Conservation (phyloP, 2,329 filamentous ascomycete species). For the Chaetomium globosum region DNA sequence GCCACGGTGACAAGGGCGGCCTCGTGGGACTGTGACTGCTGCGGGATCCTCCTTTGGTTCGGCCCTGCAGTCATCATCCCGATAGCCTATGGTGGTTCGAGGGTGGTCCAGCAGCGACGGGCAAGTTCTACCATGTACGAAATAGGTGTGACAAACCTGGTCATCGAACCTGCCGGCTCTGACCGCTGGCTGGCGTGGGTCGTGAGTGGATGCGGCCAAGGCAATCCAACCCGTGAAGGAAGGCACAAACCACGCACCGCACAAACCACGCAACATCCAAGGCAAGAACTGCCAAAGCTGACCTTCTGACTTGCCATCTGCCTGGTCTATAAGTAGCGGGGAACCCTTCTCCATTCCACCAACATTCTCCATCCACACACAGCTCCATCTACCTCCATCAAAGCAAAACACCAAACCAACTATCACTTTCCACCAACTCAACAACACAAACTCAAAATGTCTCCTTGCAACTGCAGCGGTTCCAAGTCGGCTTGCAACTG, state of each 20-base stretch:
- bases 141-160: conserved; percentile 1
- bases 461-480: conserved; percentile 33
- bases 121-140: background rate
- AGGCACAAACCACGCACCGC: conserved; percentile 28
- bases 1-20: background rate
- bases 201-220: conserved; percentile 16
- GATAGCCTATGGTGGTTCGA: too few relatives aligned
- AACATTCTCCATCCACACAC: conserved; percentile 1
- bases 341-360: background rate
- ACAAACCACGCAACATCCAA: conserved; percentile 32
- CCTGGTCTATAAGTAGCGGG: conserved; percentile 22
- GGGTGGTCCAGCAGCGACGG: background rate
- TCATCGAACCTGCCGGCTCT: background rate
- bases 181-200: conserved; percentile 1
- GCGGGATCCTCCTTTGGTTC: background rate
- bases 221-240: conserved; percentile 13
- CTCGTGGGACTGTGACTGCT: background rate
- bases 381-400: background rate
- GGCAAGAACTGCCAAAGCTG: background rate
- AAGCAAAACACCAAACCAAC: background rate
- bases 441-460: conserved; percentile 1
- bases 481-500: background rate
- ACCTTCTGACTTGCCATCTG: background rate
- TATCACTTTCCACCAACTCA: conserved; percentile 20
- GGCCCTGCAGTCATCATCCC: background rate